phyloP scores from a whole-genome alignment of 148 eudicot genomes.

The Salicornia ramosissima region DNA sequence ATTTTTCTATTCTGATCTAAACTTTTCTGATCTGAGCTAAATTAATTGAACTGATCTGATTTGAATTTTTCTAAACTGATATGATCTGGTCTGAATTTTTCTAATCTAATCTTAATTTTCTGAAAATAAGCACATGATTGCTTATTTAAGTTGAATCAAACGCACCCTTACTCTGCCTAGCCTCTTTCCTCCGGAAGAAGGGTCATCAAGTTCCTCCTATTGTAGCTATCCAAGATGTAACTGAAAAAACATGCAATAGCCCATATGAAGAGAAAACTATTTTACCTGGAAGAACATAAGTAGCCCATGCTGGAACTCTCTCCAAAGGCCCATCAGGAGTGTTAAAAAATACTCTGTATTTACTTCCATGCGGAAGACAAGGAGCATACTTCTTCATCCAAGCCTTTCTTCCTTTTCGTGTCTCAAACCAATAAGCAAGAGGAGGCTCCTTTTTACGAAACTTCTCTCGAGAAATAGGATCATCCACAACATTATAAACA shows the following conservation, averaged over 20 bases:
- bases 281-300: constrained; percentile 90
- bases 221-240: background rate
- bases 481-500: constrained; percentile 54
- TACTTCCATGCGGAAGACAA: constrained; percentile 83
- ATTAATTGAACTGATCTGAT: too few species aligned
- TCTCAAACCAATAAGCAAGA: constrained; percentile 87
- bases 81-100: too few species aligned
- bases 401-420: constrained; percentile 90
- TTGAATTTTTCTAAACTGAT: too few species aligned
- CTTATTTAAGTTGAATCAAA: too few species aligned
- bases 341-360: constrained; percentile 90
- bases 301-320: constrained; percentile 98
- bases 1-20: too few species aligned
- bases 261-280: constrained; percentile 10
- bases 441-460: constrained; percentile 80
- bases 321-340: constrained; percentile 91
- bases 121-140: too few species aligned
- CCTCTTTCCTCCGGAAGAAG: background rate
- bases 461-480: constrained; percentile 71
- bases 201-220: background rate
- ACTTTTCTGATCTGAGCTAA: too few species aligned
- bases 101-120: too few species aligned
- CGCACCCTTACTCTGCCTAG: too few species aligned
- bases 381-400: constrained; percentile 88
- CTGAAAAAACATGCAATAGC: background rate